Evolutionary conservation across 352 stramenopile species (phyloP), one percentile per base, ranked within the genome.

Genomic region (Phytophthora capsici): DNA sequence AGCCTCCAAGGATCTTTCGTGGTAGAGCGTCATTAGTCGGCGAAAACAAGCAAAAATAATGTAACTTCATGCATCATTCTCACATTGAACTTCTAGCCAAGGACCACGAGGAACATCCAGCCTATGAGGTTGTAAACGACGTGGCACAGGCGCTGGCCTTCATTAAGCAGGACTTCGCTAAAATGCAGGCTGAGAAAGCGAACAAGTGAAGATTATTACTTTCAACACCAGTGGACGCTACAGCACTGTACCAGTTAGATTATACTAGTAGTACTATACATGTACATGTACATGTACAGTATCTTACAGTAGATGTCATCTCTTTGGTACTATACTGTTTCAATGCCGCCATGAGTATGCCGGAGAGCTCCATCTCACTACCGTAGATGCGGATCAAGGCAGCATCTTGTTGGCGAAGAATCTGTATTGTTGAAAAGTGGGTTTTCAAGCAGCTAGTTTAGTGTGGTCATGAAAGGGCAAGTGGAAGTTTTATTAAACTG

Each of bases 91-190:
- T n/a, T n/a, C n/a, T n/a, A n/a, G n/a, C 86, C 7, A 71, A 74
- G 26, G 93, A 94, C 69, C 76, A 95, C 56, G 67, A 78, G 3
- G 60, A 80, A 10, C 61, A 94, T 64, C 71, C 75, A 16, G 85
- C 82, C 43, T 92, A 94, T 59, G 41, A 83, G 52, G 80, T 94
- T 26, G 87, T 92, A 34, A 69, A 82, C n/a, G 78, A 95, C 52
- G 84, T 95, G 32, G 60, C 57, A 20, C 71, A 80, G 43, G 87
- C 83, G 50, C 78, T 95, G 20, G 67, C 71, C 50, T 95, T 93
- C 25, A 93, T 93, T 53, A 84, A 92, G 70, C 28, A 84, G 32
- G 87, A 94, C 60, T 93, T 93, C 63, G 68, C 62, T 14, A 58
- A 77, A 46, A 53, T 77, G 57, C 61, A 66, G 25, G 48, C 52